phyloP scores from a whole-genome alignment of 2,329 filamentous ascomycete species.

The Scedosporium boydii region DNA sequence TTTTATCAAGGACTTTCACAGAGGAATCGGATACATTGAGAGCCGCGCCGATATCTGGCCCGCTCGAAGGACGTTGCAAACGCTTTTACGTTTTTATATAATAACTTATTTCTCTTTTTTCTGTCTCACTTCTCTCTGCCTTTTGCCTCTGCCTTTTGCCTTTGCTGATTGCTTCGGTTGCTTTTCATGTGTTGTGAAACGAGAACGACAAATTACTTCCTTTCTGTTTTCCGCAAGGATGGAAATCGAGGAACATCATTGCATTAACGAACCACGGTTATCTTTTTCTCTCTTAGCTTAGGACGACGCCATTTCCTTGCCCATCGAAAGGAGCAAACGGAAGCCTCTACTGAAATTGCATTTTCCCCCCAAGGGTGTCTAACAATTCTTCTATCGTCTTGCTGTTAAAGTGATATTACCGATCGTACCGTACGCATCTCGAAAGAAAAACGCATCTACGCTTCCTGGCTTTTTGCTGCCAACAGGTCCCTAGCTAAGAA shows the following conservation, averaged over 20 bases:
- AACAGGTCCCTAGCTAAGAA: background rate
- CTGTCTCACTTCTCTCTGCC: background rate
- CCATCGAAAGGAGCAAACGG: background rate
- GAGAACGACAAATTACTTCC: background rate
- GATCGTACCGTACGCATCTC: too few relatives aligned
- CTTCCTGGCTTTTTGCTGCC: too few relatives aligned
- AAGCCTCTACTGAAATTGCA: background rate
- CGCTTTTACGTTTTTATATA: constrained; percentile 1
- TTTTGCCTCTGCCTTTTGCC: background rate
- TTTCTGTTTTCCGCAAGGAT: background rate
- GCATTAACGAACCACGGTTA: background rate
- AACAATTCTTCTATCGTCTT: too few relatives aligned
- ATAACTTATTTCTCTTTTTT: constrained; percentile 2
- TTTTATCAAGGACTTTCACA: constrained; percentile 3
- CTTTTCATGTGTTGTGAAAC: background rate
- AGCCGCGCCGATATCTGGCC: background rate
- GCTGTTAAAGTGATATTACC: too few relatives aligned
- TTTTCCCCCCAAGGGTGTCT: background rate
- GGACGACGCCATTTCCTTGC: background rate
- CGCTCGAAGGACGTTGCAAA: background rate
- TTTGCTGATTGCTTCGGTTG: background rate
- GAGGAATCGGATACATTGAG: background rate
- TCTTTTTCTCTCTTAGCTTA: background rate
- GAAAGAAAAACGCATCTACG: background rate
- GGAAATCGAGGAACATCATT: background rate